These are phyloP conservation scores for Arabidopsis lyrata DNA, from an alignment of 441 rosid genomes.

Conservation along the genomic window DNA sequence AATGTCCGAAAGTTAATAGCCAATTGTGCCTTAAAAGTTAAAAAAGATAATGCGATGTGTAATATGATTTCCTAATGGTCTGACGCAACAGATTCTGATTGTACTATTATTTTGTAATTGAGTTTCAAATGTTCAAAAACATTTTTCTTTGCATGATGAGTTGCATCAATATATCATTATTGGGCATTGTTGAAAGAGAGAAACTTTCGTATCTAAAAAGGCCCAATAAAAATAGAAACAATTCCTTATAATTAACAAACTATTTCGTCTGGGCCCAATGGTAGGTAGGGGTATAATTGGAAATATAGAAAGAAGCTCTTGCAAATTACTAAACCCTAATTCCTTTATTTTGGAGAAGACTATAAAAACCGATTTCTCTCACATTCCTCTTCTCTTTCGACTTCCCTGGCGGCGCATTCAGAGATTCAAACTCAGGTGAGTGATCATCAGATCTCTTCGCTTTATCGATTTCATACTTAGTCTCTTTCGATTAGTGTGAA, in stretches of 20 bases:
- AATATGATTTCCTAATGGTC: neutral
- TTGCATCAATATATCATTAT: neutral
- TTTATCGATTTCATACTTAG: neutral
- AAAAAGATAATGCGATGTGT: neutral
- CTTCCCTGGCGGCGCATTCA: conserved; percentile 6
- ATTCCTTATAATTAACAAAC: neutral
- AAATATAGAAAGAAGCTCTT: neutral
- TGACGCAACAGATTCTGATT: conserved; percentile 3
- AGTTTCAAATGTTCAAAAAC: conserved; percentile 3
- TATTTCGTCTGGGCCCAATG: neutral
- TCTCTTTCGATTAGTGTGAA: neutral
- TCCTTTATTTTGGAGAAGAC: neutral
- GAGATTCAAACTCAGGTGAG: conserved; percentile 14
- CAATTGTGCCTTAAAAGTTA: neutral
- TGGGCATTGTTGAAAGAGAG: too few relatives aligned
- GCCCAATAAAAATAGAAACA: too few relatives aligned
- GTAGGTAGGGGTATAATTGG: conserved; percentile 12
- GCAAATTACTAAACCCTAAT: conserved; percentile 18
- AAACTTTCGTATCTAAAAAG: too few relatives aligned
- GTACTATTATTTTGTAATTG: conserved; percentile 1
- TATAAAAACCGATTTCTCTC: neutral
- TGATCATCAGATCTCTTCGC: neutral
- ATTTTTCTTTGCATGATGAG: neutral
- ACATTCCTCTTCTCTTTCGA: neutral
- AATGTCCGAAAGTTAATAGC: conserved; percentile 9